These are phyloP conservation scores for Penicillium sp. DNA, from an alignment of 2,329 filamentous ascomycete species.

Conservation along the genomic window DNA sequence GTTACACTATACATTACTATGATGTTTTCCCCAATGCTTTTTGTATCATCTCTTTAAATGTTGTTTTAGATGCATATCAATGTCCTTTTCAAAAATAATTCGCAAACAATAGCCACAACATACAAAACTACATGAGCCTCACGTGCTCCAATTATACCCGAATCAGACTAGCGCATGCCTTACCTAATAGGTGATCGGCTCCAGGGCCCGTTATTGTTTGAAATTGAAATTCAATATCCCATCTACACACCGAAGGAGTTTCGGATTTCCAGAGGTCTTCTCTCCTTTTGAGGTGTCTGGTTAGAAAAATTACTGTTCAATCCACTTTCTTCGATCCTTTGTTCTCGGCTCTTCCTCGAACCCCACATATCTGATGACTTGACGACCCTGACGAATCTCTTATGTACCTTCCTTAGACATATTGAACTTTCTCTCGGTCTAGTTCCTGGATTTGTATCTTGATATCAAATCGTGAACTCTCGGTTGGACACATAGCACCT, in stretches of 20 bases:
- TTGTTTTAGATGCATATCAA: neutral
- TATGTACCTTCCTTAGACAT: conserved; percentile 31
- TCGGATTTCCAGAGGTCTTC: conserved; percentile 2
- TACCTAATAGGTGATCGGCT: conserved; percentile 17
- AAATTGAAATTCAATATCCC: conserved; percentile 13
- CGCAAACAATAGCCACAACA: neutral
- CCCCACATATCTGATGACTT: conserved; percentile 34
- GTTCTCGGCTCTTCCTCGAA: conserved; percentile 10
- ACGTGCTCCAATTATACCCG: conserved; percentile 21
- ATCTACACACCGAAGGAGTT: conserved; percentile 3
- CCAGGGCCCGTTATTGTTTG: conserved; percentile 14
- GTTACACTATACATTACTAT: too few species aligned
- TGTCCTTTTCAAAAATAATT: neutral
- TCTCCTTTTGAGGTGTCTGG: conserved; percentile 7
- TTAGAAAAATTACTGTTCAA: conserved; percentile 7
- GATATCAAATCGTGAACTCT: neutral
- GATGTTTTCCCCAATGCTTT: too few species aligned
- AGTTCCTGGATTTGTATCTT: conserved; percentile 10
- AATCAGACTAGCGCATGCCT: conserved; percentile 15
- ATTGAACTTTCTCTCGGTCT: conserved; percentile 14
- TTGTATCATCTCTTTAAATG: too few species aligned
- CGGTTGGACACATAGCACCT: neutral
- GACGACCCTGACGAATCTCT: conserved; percentile 43
- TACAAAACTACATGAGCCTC: conserved; percentile 6
- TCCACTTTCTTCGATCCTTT: conserved; percentile 20